These are phyloP conservation scores for Leccinum uliginosum DNA, from an alignment of 768 basidiomycete species.

Conservation along the genomic window DNA sequence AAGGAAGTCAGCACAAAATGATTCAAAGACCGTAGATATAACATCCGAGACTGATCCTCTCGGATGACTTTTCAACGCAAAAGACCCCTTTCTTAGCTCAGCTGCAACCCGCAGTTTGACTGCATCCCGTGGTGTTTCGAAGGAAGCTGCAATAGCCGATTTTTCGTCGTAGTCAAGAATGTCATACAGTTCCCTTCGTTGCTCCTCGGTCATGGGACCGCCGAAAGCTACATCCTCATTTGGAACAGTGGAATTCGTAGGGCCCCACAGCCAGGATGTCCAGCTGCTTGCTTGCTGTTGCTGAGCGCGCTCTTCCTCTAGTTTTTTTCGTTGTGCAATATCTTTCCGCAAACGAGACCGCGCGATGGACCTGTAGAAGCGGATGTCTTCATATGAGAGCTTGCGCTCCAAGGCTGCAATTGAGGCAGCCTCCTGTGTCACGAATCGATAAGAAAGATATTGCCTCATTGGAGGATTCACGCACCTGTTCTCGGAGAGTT, in stretches of 20 bases:
- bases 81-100: slow-evolving; percentile 82
- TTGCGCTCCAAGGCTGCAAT: slow-evolving; percentile 73
- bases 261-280: slow-evolving; percentile 83
- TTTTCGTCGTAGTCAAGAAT: slow-evolving; percentile 92
- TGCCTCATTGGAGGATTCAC: slow-evolving; percentile 13
- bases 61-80: slow-evolving; percentile 75
- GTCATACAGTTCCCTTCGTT: slow-evolving; percentile 85
- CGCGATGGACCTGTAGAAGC: slow-evolving; percentile 95
- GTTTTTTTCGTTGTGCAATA: slow-evolving; percentile 57
- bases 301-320: slow-evolving; percentile 64
- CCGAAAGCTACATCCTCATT: slow-evolving; percentile 56
- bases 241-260: slow-evolving; percentile 35
- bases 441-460: not conserved
- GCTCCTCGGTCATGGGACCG: slow-evolving; percentile 80
- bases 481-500: slow-evolving; percentile 51
- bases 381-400: slow-evolving; percentile 89
- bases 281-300: slow-evolving; percentile 53
- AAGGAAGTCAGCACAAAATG: slow-evolving; percentile 76
- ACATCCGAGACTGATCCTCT: slow-evolving; percentile 63
- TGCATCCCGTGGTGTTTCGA: slow-evolving; percentile 74
- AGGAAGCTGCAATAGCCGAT: slow-evolving; percentile 59
- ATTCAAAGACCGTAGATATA: slow-evolving; percentile 82
- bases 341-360: slow-evolving; percentile 87
- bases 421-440: slow-evolving; percentile 43
- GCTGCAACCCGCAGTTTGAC: slow-evolving; percentile 72